Base-by-base conservation (phyloP, 2,329 filamentous ascomycete species). In the Colletotrichum brevisporum region DNA sequence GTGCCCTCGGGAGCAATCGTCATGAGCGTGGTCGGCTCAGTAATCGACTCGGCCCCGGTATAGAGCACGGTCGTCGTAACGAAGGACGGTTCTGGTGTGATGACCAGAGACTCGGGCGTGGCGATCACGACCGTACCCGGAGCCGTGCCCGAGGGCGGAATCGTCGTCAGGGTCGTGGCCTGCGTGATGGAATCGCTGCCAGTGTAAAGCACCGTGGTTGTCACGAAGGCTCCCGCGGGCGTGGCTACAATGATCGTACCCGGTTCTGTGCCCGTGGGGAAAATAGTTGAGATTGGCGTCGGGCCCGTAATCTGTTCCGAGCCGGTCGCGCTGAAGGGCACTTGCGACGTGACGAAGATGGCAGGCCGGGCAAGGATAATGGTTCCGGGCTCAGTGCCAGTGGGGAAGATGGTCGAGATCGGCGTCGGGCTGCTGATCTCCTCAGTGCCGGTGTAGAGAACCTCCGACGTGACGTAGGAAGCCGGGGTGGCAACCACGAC, bases 41-140 rank as follows among this genome's bases (percentile, higher is more conserved):
- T 58, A 15, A 65, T 45, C 6, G 41, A 8, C 12, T 16, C 41
- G 12, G 41, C 16, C 5, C 41, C 41, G 16, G 41, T 43, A 6
- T 43, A 43, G 16, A 43, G 41, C 5, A 43, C 41, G 13, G 41
- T 43, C 5, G 41, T 43, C 5, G 41, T 43, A 13, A 43, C 41
- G 41, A 43, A 43, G 12, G 41, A 43, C 16, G 9, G 13, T 2
- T 43, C 41, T 43, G 41, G 41, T 12, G 41, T 43, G 16, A 15
- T 43, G 16, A 21, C 16, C 9, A 50, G 26, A 10, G 41, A 36
- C 2, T 43, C 43, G 2, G 50, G 50, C 2, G 50, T 53, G 2
- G 48, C 43, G 9, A 70, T 48, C 16, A 70, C 27, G 4, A 69
- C 41, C 3, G 69, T 70, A 2, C 71, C 69, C 12, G 69, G 59